Evolutionary conservation across 306 rosid genomes (phyloP), one percentile per base, ranked within the genome.

Genomic region (Inga leiocalycina): DNA sequence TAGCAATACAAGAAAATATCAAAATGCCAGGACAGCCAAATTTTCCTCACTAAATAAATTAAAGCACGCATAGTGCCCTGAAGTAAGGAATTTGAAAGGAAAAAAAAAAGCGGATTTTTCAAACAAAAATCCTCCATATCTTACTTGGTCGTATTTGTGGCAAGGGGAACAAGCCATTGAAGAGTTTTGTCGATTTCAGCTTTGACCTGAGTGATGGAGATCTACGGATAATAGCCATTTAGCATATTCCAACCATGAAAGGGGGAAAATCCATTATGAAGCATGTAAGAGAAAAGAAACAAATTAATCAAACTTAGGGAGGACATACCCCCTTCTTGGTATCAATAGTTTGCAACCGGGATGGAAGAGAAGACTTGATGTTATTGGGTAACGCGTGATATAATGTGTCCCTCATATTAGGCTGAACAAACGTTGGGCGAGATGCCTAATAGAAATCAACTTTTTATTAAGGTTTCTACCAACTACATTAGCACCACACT

Each of bases 141-240:
- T 65, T 87, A 96, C 99, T 84, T 96, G 84, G 75, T 87, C 11
- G 99, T 97, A 84, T 91, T 92, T 64, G 93, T 84, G 56, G 99
- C 95, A 57, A 91, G 74, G 20, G 98, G 98, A 80, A 88, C 88
- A 78, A 97, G 94, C 98, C 98, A 97, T 51, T 82, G 83, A 48
- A 97, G 93, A 69, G 83, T 91, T 81, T 90, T 92, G 17, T 94
- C 95, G 92, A 94, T 88, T 88, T 92, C 95, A 17, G 91, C 91
- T 82, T 89, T 92, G 68, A 91, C 87, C 68, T 84, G 87, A 72
- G 96, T 51, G 46, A 87, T 75, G 64, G 90, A 79, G 71, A 82
- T 86, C 99, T 97, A 85, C 90, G 88, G 78, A 83, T 74, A 84
- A 84, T 64, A 48, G 37, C 8, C 12, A 49, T 46, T 88, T 71